Evolutionary conservation across 83 land plant genomes (phyloP).

Genomic region (Picea engelmannii): DNA sequence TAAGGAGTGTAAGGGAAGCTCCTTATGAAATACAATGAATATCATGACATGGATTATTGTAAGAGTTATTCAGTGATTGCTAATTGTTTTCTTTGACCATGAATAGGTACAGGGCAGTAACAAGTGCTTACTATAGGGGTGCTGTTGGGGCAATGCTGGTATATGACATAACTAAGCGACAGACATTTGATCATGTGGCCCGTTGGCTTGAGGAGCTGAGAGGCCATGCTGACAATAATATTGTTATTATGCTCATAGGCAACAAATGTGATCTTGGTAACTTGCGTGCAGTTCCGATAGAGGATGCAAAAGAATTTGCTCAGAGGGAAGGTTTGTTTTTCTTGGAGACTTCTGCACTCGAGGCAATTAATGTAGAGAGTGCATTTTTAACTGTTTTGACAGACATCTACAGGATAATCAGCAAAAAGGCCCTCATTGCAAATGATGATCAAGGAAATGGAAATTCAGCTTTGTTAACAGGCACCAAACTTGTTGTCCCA

Average conservation of each 20-base stretch:
- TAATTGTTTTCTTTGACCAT: background rate
- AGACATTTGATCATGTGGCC: constrained; percentile 38
- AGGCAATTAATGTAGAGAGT: constrained; percentile 33
- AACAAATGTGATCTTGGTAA: constrained; percentile 31
- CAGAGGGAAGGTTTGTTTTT: constrained; percentile 31
- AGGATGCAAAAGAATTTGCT: constrained; percentile 43
- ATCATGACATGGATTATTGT: background rate
- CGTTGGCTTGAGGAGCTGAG: constrained; percentile 38
- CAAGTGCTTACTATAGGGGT: constrained; percentile 44
- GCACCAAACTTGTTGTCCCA: constrained; percentile 22
- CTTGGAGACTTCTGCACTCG: constrained; percentile 44
- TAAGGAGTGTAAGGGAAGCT: background rate
- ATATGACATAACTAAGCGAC: constrained; percentile 40
- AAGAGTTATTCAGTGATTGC: background rate
- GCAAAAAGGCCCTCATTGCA: constrained; percentile 29
- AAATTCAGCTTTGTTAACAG: constrained; percentile 26
- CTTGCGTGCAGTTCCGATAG: constrained; percentile 29
- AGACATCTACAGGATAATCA: constrained; percentile 32
- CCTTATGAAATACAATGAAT: background rate
- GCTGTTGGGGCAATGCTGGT: constrained; percentile 46
- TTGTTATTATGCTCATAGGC: constrained; percentile 37
- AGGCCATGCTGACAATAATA: constrained; percentile 39
- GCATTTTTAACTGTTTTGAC: constrained; percentile 29
- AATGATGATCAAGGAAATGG: constrained; percentile 30
- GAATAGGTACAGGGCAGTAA: constrained; percentile 36